Percentiles rank a stretch among this genome's conserved stretches.
Evolutionary conservation across 306 rosid genomes (phyloP).

Genomic region (Mimosa bimucronata): DNA sequence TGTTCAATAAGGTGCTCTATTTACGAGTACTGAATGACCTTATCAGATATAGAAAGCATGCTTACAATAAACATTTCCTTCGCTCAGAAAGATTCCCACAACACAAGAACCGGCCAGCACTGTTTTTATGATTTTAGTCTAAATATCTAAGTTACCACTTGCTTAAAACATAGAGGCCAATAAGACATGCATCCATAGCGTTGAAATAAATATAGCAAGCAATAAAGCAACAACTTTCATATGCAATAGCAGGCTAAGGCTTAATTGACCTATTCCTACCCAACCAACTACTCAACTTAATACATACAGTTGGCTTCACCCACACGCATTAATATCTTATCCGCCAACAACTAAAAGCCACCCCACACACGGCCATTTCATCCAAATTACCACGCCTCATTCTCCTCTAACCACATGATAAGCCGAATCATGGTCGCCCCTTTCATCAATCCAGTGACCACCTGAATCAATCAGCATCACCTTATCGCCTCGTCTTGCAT

Average conservation of each 20-base stretch:
- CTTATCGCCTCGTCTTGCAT: background rate
- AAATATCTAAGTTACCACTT: background rate
- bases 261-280: constrained; percentile 58
- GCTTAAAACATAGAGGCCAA: constrained; percentile 3
- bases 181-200: background rate
- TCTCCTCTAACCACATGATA: too few species aligned
- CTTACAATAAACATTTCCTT: too few species aligned
- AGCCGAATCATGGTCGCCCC: too few species aligned
- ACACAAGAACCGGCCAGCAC: constrained; percentile 30
- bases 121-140: constrained; percentile 20
- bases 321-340: constrained; percentile 71
- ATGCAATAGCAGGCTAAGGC: constrained; percentile 42
- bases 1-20: too few species aligned
- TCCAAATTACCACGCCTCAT: background rate
- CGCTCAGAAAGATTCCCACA: background rate
- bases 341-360: constrained; percentile 53
- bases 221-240: background rate
- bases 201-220: background rate
- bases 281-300: constrained; percentile 63
- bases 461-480: constrained; percentile 1
- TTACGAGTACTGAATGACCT: too few species aligned
- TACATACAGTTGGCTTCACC: constrained; percentile 62
- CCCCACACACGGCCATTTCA: constrained; percentile 1
- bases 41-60: too few species aligned
- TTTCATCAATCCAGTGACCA: background rate